Conservation (phyloP, 2,329 filamentous ascomycete genomes). For the Colletotrichum scovillei region DNA sequence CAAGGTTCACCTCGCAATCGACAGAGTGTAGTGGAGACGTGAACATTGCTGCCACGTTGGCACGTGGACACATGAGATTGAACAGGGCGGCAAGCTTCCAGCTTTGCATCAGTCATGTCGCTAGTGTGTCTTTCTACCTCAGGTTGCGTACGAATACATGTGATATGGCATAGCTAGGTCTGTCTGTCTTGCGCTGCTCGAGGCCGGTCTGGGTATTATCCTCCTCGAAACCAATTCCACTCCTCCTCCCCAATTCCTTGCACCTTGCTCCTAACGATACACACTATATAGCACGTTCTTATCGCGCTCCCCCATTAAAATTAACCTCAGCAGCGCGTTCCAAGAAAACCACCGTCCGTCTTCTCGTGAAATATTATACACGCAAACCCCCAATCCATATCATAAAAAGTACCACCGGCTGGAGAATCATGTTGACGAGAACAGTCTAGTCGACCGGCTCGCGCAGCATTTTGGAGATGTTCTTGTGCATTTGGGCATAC, state of each 20-base stretch:
- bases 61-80: not conserved
- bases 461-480: slow-evolving; percentile 65
- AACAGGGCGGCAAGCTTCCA: not conserved
- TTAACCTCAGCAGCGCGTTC: not conserved
- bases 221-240: slow-evolving; percentile 11
- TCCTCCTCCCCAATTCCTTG: not conserved
- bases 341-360: not conserved
- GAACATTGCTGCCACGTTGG: not conserved
- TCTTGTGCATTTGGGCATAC: slow-evolving; percentile 68
- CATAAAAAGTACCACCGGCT: not conserved
- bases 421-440: not conserved
- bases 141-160: not conserved
- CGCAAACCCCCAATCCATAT: not conserved
- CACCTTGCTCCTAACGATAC: not conserved
- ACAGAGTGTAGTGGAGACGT: not conserved
- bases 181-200: not conserved
- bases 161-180: not conserved
- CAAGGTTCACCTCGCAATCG: not conserved
- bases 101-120: not conserved
- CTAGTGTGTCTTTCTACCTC: not conserved
- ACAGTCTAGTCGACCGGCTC: slow-evolving; percentile 47
- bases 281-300: not conserved
- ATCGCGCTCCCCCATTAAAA: not conserved
- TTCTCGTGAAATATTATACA: slow-evolving; percentile 14
- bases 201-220: slow-evolving; percentile 33